A percentile compares a stretch with the other conserved stretches of the same genome.
Evolutionary conservation across 2,329 filamentous ascomycete genomes (phyloP).

Genomic region (Verticillium longisporum): DNA sequence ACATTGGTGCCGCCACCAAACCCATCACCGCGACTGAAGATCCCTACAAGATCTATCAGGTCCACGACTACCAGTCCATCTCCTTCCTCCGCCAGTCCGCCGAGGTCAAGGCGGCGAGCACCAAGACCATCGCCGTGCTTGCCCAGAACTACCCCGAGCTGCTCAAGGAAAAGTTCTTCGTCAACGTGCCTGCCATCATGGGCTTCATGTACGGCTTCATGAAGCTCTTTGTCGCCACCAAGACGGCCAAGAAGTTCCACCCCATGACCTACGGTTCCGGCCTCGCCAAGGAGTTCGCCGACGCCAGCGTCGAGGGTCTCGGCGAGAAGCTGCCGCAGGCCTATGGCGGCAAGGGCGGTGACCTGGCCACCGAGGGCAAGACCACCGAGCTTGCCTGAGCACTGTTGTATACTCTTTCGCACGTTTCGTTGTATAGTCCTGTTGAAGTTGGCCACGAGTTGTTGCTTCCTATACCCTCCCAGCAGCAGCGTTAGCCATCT

Average conservation of each 20-base stretch:
- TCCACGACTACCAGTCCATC: slow-evolving; percentile 88
- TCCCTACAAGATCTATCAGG: slow-evolving; percentile 84
- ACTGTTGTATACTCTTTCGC: too few species aligned
- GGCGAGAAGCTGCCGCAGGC: slow-evolving; percentile 2
- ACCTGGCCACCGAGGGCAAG: background rate
- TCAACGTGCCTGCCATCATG: slow-evolving; percentile 90
- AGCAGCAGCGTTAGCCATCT: background rate
- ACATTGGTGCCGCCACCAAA: slow-evolving; percentile 60
- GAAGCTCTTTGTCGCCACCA: slow-evolving; percentile 67
- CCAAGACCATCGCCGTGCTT: slow-evolving; percentile 76
- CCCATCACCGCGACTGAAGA: slow-evolving; percentile 69
- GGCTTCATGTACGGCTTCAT: slow-evolving; percentile 74
- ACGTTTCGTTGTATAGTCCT: too few species aligned
- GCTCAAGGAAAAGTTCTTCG: slow-evolving; percentile 81
- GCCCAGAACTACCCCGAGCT: slow-evolving; percentile 83
- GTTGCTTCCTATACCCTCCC: background rate
- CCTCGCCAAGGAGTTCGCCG: slow-evolving; percentile 54
- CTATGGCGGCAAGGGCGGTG: slow-evolving; percentile 1
- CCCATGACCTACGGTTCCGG: slow-evolving; percentile 67
- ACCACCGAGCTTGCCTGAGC: background rate
- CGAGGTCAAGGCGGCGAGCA: slow-evolving; percentile 51
- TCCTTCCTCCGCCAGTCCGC: slow-evolving; percentile 81
- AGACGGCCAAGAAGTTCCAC: slow-evolving; percentile 74
- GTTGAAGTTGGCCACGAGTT: background rate
- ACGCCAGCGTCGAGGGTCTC: background rate